Evolutionary conservation across 805 yeast genomes (phyloP), one percentile per base, ranked within the genome.

Genomic region (Yarrowia osloensis): DNA sequence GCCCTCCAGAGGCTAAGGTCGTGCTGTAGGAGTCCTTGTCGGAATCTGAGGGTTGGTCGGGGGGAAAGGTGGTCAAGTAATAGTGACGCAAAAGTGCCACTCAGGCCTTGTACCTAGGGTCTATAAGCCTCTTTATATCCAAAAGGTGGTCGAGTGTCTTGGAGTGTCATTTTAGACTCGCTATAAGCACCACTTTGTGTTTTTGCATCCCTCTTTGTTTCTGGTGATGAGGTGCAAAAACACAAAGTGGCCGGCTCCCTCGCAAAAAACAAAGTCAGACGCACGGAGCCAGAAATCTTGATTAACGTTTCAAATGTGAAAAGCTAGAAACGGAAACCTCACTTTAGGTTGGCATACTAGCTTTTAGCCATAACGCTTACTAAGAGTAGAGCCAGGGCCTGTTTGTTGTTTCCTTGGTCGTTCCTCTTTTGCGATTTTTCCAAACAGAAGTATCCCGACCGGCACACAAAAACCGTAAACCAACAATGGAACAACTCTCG

Each of bases 141-240:
- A 52, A 52, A 52, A 52, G 59, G 59, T 52, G 59, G 59, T 52
- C 59, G 59, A 52, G 59, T 52, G 59, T 52, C 59, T 52, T 52
- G 59, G 59, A 33, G 42, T 21, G 59, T 26, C 44, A 22, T 35
- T 52, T 52, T 52, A 52, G 59, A 44, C 59, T 52, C 59, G 17
- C 44, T 52, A 35, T 52, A 35, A 35, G 42, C 22, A 52, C 57
- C 57, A 52, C 44, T 52, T 52, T 52, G 59, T n/a, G 59, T 33
- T 52, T 52, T 52, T 52, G 19, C 31, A 3, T 4, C 15, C 17
- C 22, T 35, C 59, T 52, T 52, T 52, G 59, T 52, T 49, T 52
- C 44, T 33, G 21, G 59, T 52, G 59, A 52, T 52, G 59, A 52
- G 59, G 59, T 52, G 42, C 59, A 35, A 52, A 52, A 52, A 52